Conservation (phyloP, 768 basidiomycete genomes). For the Sporobolomyces pararoseus region DNA sequence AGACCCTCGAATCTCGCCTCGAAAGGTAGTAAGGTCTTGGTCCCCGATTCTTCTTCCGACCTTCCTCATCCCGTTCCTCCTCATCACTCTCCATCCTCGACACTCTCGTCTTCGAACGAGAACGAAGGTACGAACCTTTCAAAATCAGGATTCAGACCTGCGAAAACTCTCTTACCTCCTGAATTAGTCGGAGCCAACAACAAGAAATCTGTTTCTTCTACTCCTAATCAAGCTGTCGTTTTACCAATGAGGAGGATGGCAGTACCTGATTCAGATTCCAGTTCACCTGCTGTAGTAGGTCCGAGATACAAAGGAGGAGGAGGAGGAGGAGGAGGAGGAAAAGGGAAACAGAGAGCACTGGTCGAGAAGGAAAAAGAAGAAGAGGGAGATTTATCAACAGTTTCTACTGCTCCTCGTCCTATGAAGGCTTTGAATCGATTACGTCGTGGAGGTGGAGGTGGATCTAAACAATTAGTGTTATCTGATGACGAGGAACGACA, state of each 20-base stretch:
- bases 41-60: constrained; percentile 14
- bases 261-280: constrained; percentile 32
- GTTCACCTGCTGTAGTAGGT: not conserved
- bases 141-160: not conserved
- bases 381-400: not conserved
- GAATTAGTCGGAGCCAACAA: not conserved
- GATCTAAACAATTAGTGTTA: no score
- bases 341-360: not conserved
- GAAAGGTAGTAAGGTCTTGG: not conserved
- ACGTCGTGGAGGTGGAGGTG: constrained; percentile 20
- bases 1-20: no score
- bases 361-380: not conserved
- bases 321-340: not conserved
- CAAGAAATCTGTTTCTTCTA: not conserved
- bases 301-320: not conserved
- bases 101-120: not conserved
- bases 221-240: not conserved
- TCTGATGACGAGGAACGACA: no score
- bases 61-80: not conserved
- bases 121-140: not conserved
- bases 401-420: not conserved
- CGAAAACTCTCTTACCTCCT: not conserved
- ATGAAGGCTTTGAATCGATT: constrained; percentile 17
- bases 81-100: not conserved
- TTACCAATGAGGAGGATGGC: constrained; percentile 32